A percentile compares a stretch with the other conserved stretches of the same genome.
These are phyloP conservation scores for Phycomyces blakesleeanus DNA, from an alignment of 192 early-diverging fungal genomes.

Conservation along the genomic window DNA sequence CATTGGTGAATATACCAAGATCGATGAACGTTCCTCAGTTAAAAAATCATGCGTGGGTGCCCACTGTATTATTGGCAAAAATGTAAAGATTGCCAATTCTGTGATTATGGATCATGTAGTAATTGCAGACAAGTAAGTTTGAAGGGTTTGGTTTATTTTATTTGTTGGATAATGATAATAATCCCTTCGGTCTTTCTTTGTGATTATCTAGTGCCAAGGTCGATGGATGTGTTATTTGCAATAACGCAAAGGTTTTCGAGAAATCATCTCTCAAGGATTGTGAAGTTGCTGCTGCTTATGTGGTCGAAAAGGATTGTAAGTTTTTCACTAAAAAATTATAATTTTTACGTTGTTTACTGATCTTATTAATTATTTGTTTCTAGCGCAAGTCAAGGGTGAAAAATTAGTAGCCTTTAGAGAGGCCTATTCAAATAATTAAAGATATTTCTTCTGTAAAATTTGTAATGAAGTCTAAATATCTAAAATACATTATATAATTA, in stretches of 20 bases:
- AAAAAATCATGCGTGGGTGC: constrained; percentile 92
- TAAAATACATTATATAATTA: not conserved
- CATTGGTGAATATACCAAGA: constrained; percentile 83
- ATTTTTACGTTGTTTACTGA: no score
- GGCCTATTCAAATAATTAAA: constrained; percentile 15
- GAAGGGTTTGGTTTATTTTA: not conserved
- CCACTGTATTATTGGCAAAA: constrained; percentile 93
- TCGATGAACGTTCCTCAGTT: constrained; percentile 89
- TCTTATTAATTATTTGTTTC: not conserved
- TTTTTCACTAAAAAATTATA: no score
- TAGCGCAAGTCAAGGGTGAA: constrained; percentile 34
- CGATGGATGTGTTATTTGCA: constrained; percentile 85
- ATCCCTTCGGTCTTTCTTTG: not conserved
- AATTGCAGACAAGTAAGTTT: constrained; percentile 77
- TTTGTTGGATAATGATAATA: constrained; percentile 1
- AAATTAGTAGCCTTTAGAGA: constrained; percentile 34
- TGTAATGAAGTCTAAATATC: not conserved
- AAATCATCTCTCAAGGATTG: constrained; percentile 83
- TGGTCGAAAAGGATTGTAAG: constrained; percentile 68
- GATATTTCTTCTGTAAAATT: not conserved
- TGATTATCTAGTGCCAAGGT: constrained; percentile 65
- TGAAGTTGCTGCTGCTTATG: constrained; percentile 67
- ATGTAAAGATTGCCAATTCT: constrained; percentile 93
- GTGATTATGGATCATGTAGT: constrained; percentile 94
- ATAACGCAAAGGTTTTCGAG: constrained; percentile 71